Evolutionary conservation across 2,329 filamentous ascomycete genomes (phyloP).

Genomic region (Cordyceps tenuipes): DNA sequence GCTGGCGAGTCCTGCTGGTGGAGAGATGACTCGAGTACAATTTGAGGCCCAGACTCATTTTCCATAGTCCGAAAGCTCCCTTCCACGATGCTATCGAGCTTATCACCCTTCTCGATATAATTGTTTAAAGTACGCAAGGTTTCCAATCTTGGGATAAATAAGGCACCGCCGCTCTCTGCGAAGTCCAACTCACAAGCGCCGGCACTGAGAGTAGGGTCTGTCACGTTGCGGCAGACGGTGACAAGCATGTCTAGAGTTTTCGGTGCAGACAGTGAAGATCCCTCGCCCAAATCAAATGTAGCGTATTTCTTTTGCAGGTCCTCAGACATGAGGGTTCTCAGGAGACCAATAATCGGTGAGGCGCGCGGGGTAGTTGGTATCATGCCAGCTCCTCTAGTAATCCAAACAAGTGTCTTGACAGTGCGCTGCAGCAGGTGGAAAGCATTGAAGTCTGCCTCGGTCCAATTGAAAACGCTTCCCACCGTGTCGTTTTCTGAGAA

Average conservation of each 20-base stretch:
- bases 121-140: conserved; percentile 33
- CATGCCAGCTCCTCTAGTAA: conserved; percentile 35
- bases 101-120: conserved; percentile 31
- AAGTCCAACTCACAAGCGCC: conserved; percentile 34
- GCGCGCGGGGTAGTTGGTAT: conserved; percentile 25
- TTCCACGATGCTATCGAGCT: conserved; percentile 8
- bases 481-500: conserved; percentile 17
- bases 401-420: conserved; percentile 37
- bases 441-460: conserved; percentile 27
- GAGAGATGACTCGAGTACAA: neutral
- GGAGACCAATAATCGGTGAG: conserved; percentile 36
- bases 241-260: conserved; percentile 17
- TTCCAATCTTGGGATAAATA: conserved; percentile 38
- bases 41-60: neutral
- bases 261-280: conserved; percentile 16
- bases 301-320: conserved; percentile 34
- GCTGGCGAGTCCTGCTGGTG: neutral
- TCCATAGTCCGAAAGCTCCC: conserved; percentile 16
- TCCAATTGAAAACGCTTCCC: conserved; percentile 30
- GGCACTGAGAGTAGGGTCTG: conserved; percentile 2
- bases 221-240: conserved; percentile 21
- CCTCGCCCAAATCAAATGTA: conserved; percentile 32
- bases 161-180: conserved; percentile 26
- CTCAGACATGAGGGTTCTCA: conserved; percentile 42
- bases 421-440: conserved; percentile 32